Percentiles rank a stretch among this genome's conserved stretches.
Evolutionary conservation across 148 eudicot species (phyloP).

Genomic region (Oxyria digyna): DNA sequence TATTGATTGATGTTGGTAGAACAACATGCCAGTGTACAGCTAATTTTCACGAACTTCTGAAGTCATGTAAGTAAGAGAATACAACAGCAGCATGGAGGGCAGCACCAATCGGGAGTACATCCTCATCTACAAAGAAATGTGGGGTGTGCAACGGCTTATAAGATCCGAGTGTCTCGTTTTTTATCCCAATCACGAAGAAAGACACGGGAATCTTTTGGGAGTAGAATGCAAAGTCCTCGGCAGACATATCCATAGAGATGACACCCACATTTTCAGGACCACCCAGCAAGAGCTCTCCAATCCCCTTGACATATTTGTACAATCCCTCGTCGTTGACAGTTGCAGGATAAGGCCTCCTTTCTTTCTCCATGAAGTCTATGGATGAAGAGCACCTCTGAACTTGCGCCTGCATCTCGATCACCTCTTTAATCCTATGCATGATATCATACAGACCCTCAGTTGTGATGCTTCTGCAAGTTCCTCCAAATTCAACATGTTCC

Average conservation of each 20-base stretch:
- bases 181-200: conserved; percentile 47
- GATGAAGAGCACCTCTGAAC: conserved; percentile 42
- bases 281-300: conserved; percentile 29
- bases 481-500: conserved; percentile 56
- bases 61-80: background rate
- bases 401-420: conserved; percentile 48
- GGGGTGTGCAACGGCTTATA: conserved; percentile 27
- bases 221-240: conserved; percentile 84
- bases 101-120: conserved; percentile 64
- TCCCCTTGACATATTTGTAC: conserved; percentile 34
- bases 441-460: conserved; percentile 56
- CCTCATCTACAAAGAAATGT: conserved; percentile 71
- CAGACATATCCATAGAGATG: conserved; percentile 44
- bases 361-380: conserved; percentile 28
- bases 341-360: conserved; percentile 49
- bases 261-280: conserved; percentile 40
- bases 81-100: conserved; percentile 30
- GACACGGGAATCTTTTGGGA: conserved; percentile 59
- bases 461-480: conserved; percentile 70
- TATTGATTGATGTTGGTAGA: too few species aligned
- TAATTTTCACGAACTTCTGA: background rate
- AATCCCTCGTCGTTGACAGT: conserved; percentile 40
- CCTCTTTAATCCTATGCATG: conserved; percentile 56
- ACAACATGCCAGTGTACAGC: too few species aligned
- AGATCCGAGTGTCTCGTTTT: conserved; percentile 49